Conservation (phyloP, 441 rosid species). For the Populus hybrid region DNA sequence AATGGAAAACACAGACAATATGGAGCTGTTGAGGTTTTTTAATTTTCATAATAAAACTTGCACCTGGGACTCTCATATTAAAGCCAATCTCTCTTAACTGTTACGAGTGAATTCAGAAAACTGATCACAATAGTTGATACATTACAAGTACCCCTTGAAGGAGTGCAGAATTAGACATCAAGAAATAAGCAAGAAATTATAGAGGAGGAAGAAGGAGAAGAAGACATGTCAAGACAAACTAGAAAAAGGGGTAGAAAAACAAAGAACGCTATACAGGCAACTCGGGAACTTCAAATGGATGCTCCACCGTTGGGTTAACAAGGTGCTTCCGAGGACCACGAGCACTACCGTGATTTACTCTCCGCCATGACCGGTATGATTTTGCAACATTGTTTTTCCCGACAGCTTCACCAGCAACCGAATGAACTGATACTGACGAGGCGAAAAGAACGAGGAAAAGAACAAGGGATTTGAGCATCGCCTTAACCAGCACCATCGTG, state of each 20-base stretch:
- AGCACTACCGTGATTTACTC: slow-evolving; percentile 46
- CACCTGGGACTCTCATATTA: background rate
- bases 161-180: background rate
- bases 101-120: background rate
- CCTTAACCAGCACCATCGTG: slow-evolving; percentile 24
- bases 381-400: background rate
- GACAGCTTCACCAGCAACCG: slow-evolving; percentile 3
- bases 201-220: background rate
- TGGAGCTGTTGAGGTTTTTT: background rate
- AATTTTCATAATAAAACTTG: too few relatives aligned
- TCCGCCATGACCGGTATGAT: slow-evolving; percentile 10
- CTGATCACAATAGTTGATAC: background rate
- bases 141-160: too few relatives aligned
- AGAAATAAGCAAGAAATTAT: background rate
- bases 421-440: slow-evolving; percentile 9
- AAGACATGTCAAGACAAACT: background rate
- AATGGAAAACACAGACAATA: background rate
- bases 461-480: slow-evolving; percentile 16
- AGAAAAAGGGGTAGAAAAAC: background rate
- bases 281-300: slow-evolving; percentile 34
- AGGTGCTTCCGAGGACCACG: slow-evolving; percentile 48
- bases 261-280: slow-evolving; percentile 30
- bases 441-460: slow-evolving; percentile 27
- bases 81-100: background rate
- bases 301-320: slow-evolving; percentile 28